Evolutionary conservation across 768 basidiomycete species (phyloP).

Genomic region (Tylopilus sp.): DNA sequence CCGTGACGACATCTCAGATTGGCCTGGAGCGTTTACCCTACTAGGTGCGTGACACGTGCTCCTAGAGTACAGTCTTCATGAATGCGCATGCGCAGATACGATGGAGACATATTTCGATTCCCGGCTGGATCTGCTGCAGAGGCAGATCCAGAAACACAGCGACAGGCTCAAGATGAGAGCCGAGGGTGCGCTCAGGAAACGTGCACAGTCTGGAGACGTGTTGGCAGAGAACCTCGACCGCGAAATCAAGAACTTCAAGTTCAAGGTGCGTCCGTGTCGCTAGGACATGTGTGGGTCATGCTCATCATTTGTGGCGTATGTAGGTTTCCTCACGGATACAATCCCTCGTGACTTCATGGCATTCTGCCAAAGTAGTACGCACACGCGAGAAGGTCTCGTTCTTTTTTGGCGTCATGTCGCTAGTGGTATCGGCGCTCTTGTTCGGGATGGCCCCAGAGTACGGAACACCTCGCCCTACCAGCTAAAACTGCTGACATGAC

Average conservation of each 20-base stretch:
- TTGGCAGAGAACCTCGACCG: slow-evolving; percentile 78
- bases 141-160: slow-evolving; percentile 82
- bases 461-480: slow-evolving; percentile 21
- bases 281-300: background rate
- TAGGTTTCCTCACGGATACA: slow-evolving; percentile 82
- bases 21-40: slow-evolving; percentile 80
- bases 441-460: slow-evolving; percentile 88
- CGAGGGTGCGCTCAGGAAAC: slow-evolving; percentile 75
- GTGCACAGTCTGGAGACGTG: slow-evolving; percentile 50
- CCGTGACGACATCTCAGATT: slow-evolving; percentile 71
- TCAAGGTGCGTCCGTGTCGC: slow-evolving; percentile 55
- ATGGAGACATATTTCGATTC: slow-evolving; percentile 96
- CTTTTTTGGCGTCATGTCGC: slow-evolving; percentile 89
- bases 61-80: background rate
- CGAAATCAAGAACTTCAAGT: slow-evolving; percentile 82
- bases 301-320: slow-evolving; percentile 5
- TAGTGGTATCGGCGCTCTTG: slow-evolving; percentile 79
- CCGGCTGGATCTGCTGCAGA: slow-evolving; percentile 76
- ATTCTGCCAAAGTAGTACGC: slow-evolving; percentile 83
- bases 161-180: slow-evolving; percentile 80
- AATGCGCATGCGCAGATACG: slow-evolving; percentile 57
- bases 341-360: slow-evolving; percentile 79
- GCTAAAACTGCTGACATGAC: slow-evolving; percentile 6
- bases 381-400: slow-evolving; percentile 87
- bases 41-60: slow-evolving; percentile 52